Evolutionary conservation across 2,329 filamentous ascomycete genomes (phyloP), one percentile per base, ranked within the genome.

Genomic region (Neoscytalidium dimidiatum): DNA sequence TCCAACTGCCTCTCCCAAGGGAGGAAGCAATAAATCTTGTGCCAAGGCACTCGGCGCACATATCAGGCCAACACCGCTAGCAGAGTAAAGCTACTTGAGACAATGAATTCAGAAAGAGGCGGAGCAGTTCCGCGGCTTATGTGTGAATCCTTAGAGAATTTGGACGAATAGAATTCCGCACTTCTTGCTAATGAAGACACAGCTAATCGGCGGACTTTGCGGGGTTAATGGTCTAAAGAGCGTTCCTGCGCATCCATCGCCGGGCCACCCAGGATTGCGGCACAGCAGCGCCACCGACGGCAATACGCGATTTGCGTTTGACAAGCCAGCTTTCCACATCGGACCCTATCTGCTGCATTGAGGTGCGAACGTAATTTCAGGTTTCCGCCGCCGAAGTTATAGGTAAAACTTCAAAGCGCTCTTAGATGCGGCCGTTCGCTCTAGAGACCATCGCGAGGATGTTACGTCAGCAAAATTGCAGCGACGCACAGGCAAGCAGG

Each of bases 391-490:
- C 38, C 21, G 44, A 14, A 19, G 11, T 28, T 17, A 19, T 19
- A 19, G 28, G 6, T 33, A 33, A 13, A 33, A 28, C 6, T 17
- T 14, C 28, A 33, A 52, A 31, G n/a, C 19, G 13, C 17, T 41
- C 33, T 26, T 21, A 53, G 4, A 4, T 17, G n/a, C 38, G 14
- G 38, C 26, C 26, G 17, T 23, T 60, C 56, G 56, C 26, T 17
- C 35, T 44, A 21, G 9, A 14, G 3, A 14, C 14, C 9, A 26
- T 28, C 26, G 38, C 56, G 56, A 41, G 38, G 26, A 60, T n/a
- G 26, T 46, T 60, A 60, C 56, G 56, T 60, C 56, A 60, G 56
- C 56, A 46, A 21, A n/a, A 23, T 19, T 23, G 56, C 44, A 60
- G 41, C 56, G 35, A 26, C 56, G 56, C 56, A 46, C 56, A 60